Evolutionary conservation across 1,139 yeast genomes (phyloP).

Genomic region (Taiozyma sp.): DNA sequence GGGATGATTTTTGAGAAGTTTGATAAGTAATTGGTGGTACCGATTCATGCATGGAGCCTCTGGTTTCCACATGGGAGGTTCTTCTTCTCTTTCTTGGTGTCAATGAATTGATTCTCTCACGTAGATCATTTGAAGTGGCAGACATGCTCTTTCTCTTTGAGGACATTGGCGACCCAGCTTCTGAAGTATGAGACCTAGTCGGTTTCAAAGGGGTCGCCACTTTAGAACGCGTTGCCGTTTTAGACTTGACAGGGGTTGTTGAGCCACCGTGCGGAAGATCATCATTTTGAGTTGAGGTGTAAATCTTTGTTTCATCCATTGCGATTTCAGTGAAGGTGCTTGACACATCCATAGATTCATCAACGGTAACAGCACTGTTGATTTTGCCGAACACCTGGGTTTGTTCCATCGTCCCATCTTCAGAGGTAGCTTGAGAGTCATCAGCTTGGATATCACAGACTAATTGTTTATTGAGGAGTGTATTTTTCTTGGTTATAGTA

Average conservation of each 20-base stretch:
- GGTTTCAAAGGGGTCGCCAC: constrained; percentile 15
- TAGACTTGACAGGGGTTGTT: constrained; percentile 6
- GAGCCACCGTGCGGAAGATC: neutral
- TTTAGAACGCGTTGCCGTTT: constrained; percentile 5
- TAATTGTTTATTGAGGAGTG: constrained; percentile 16
- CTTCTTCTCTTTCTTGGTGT: constrained; percentile 23
- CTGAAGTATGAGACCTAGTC: constrained; percentile 22
- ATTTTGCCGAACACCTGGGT: constrained; percentile 12
- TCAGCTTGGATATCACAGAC: neutral
- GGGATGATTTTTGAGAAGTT: constrained; percentile 9
- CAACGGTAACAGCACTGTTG: neutral
- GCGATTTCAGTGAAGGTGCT: constrained; percentile 8
- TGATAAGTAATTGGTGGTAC: neutral
- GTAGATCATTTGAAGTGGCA: constrained; percentile 14
- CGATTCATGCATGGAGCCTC: neutral
- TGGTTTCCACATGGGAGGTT: constrained; percentile 6
- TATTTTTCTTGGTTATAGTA: constrained; percentile 16
- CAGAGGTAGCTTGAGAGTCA: neutral
- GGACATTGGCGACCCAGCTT: constrained; percentile 23
- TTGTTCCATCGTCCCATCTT: constrained; percentile 23
- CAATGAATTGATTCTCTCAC: constrained; percentile 20
- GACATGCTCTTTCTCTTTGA: constrained; percentile 16
- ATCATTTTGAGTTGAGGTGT: constrained; percentile 1
- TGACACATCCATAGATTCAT: constrained; percentile 11
- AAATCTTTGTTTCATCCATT: constrained; percentile 14